Conservation (phyloP, 306 rosid species). For the Arachis hypogaea region DNA sequence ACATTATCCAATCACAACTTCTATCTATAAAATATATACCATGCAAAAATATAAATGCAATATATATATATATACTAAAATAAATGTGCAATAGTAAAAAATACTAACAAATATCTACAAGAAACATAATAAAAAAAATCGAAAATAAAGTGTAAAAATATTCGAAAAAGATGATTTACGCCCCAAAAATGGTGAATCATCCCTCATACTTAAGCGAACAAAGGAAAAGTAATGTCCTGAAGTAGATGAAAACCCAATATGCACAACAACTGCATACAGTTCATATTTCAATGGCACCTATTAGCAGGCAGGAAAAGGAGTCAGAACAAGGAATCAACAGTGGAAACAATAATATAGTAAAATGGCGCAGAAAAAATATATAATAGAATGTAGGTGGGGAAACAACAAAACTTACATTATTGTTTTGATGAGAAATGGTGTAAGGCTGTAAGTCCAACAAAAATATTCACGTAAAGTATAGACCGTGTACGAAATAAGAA, state of each 20-base stretch:
- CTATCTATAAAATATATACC: too few relatives aligned
- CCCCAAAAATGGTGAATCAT: too few relatives aligned
- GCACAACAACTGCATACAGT: slow-evolving; percentile 84
- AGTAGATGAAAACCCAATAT: slow-evolving; percentile 65
- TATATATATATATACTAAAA: too few relatives aligned
- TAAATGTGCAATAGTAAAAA: too few relatives aligned
- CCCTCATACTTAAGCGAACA: neutral
- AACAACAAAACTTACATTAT: slow-evolving; percentile 53
- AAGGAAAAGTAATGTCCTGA: slow-evolving; percentile 89
- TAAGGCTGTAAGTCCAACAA: slow-evolving; percentile 74
- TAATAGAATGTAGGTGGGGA: neutral
- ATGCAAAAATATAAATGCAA: too few relatives aligned
- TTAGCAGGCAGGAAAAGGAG: slow-evolving; percentile 28
- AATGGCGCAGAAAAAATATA: neutral
- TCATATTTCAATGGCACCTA: slow-evolving; percentile 74
- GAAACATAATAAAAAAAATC: too few relatives aligned
- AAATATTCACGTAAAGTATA: too few relatives aligned
- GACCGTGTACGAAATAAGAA: too few relatives aligned
- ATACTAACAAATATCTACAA: too few relatives aligned
- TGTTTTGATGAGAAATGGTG: slow-evolving; percentile 41
- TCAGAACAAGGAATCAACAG: slow-evolving; percentile 10
- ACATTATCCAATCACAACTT: too few relatives aligned
- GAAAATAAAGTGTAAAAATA: too few relatives aligned
- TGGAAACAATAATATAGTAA: neutral
- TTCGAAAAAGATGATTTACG: too few relatives aligned